These are phyloP conservation scores for Ogataea dorogensis DNA, from an alignment of 805 yeast species.

Conservation along the genomic window DNA sequence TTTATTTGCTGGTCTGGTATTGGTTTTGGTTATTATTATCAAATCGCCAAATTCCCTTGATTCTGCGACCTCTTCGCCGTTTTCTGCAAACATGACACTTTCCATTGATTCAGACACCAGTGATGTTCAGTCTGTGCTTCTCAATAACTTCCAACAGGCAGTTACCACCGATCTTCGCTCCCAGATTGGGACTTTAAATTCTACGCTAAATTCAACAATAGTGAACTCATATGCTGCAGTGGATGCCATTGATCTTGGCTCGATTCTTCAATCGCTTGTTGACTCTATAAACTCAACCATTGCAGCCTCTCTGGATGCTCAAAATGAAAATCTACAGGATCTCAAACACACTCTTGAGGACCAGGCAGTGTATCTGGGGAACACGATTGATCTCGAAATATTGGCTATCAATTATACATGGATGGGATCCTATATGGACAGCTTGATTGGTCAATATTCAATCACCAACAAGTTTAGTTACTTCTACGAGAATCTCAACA, in stretches of 20 bases:
- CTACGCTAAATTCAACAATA: constrained; percentile 13
- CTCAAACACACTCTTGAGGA: constrained; percentile 12
- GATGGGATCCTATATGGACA: constrained; percentile 12
- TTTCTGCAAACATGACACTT: not conserved
- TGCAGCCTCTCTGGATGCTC: constrained; percentile 10
- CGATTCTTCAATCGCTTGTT: constrained; percentile 6
- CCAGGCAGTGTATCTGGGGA: constrained; percentile 18
- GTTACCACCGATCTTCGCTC: constrained; percentile 6
- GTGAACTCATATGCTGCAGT: constrained; percentile 5
- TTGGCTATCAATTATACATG: constrained; percentile 19
- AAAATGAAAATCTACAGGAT: constrained; percentile 6
- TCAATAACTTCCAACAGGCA: constrained; percentile 8
- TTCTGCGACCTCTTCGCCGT: constrained; percentile 1
- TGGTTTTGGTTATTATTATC: constrained; percentile 2
- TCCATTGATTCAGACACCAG: not conserved
- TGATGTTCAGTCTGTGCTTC: not conserved
- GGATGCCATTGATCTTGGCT: constrained; percentile 2
- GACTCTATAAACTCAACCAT: constrained; percentile 14
- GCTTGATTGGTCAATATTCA: not conserved
- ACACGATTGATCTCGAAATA: constrained; percentile 9
- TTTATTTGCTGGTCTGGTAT: constrained; percentile 6
- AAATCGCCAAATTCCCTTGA: not conserved
- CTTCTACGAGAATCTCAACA: constrained; percentile 2
- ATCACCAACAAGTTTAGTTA: constrained; percentile 5
- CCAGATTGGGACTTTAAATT: constrained; percentile 4